Conservation (phyloP, 805 yeast species). For the Spencermartinsiella europaea region DNA sequence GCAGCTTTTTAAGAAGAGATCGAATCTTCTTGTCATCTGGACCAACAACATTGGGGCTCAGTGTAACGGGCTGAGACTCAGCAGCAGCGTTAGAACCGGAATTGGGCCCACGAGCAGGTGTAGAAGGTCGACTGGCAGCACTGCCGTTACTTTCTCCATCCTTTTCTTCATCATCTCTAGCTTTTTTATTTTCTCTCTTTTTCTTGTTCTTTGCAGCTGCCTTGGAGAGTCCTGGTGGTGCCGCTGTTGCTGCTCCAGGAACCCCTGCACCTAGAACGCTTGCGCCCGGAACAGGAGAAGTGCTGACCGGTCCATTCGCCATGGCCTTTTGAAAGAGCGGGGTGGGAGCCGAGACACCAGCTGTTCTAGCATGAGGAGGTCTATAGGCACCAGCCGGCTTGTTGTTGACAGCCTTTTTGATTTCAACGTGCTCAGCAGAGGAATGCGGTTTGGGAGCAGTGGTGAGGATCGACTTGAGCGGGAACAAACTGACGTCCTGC, state of each 20-base stretch:
- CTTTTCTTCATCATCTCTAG: constrained; percentile 12
- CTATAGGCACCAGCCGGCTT: constrained; percentile 87
- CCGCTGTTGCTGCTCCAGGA: constrained; percentile 41
- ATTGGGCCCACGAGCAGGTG: constrained; percentile 27
- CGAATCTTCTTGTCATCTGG: constrained; percentile 91
- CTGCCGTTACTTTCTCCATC: constrained; percentile 12
- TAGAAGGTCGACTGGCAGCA: constrained; percentile 26
- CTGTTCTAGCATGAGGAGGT: constrained; percentile 87
- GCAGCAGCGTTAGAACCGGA: constrained; percentile 30
- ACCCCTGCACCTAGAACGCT: constrained; percentile 28
- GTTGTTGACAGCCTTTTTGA: constrained; percentile 31
- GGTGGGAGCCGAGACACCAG: constrained; percentile 31
- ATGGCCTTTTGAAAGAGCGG: constrained; percentile 24
- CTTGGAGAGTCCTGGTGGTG: constrained; percentile 48
- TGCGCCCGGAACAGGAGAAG: constrained; percentile 12
- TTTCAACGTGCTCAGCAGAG: constrained; percentile 45
- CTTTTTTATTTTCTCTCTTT: constrained; percentile 46
- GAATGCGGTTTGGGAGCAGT: constrained; percentile 62
- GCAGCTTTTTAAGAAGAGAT: constrained; percentile 80
- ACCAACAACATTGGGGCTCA: constrained; percentile 17
- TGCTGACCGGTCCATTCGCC: constrained; percentile 4
- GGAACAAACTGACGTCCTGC: constrained; percentile 49
- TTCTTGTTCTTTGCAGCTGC: constrained; percentile 69
- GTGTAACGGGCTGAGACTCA: constrained; percentile 15
- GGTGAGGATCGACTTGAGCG: constrained; percentile 38